phyloP scores from a whole-genome alignment of 208 protist species.

The Leishmania lainsoni region DNA sequence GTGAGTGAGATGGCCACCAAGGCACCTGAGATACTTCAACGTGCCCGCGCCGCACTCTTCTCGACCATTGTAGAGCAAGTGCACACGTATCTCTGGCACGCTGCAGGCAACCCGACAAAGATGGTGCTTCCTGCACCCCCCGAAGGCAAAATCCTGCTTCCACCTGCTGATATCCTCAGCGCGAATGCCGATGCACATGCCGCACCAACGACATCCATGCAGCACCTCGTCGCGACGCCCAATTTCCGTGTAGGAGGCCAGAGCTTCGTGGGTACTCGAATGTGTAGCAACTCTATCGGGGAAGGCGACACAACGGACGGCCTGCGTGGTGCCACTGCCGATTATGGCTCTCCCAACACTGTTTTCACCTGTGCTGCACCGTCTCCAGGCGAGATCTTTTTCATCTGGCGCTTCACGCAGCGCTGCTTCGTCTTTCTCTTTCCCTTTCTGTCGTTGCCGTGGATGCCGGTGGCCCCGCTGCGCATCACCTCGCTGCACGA shows the following conservation, averaged over 20 bases:
- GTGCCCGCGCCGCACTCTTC: slow-evolving; percentile 45
- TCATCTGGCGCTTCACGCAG: slow-evolving; percentile 30
- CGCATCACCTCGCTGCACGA: slow-evolving; percentile 61
- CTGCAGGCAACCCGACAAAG: slow-evolving; percentile 13
- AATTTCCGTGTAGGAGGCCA: slow-evolving; percentile 15
- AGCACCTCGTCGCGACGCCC: neutral
- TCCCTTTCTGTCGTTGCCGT: slow-evolving; percentile 72
- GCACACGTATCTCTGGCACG: slow-evolving; percentile 34
- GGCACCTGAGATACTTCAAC: slow-evolving; percentile 31
- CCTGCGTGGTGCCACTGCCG: neutral
- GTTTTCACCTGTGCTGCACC: slow-evolving; percentile 66
- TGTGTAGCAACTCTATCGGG: slow-evolving; percentile 16
- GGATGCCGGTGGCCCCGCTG: slow-evolving; percentile 51
- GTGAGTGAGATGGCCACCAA: slow-evolving; percentile 29
- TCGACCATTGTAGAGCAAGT: slow-evolving; percentile 44
- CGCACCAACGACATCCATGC: neutral
- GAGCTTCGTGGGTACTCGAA: slow-evolving; percentile 24
- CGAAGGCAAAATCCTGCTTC: neutral
- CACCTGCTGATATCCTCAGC: slow-evolving; percentile 22
- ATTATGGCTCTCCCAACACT: slow-evolving; percentile 33
- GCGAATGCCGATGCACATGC: neutral
- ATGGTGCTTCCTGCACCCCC: slow-evolving; percentile 4
- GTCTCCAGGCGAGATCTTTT: slow-evolving; percentile 57
- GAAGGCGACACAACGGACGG: slow-evolving; percentile 21
- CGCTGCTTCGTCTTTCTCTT: slow-evolving; percentile 68